Base-by-base conservation (phyloP, 75 land plant genomes). In the Sequoiadendron giganteum region DNA sequence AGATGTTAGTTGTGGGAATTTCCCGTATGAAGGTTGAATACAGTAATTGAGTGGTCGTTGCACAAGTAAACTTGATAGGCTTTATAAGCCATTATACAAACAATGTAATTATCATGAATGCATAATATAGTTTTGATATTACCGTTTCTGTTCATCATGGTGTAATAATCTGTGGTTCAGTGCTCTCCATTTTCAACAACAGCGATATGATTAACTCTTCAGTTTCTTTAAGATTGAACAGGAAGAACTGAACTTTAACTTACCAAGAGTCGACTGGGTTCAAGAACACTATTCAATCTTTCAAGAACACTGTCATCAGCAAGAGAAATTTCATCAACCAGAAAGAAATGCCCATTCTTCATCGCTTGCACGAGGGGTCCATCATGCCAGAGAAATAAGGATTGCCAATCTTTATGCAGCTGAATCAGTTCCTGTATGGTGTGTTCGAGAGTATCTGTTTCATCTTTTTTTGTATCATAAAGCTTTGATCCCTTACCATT, bases 221-320 rank as follows among this genome's bases (percentile, higher is more conserved):
- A 75, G 77, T 34, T 32, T 75, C 38, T 34, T 11, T 75, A 34
- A 34, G 38, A 75, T 75, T 75, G 0, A 14, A 75, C 34, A 34
- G 77, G 38, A 75, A 25, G 77, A 75, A 38, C 0, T 28, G 43
- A 45, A 82, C 84, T 42, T 30, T 15, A 75, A 85, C 95, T 81
- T 85, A 98, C 99, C 95, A 98, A 87, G 86, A 90, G 90, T 87
- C 96, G 93, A 89, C 97, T 97, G 16, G 96, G 95, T 86, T 98
- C 99, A 61, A 98, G 89, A 47, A 98, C 97, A 92, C 99, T 98
- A 87, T 98, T 98, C 85, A 97, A 88, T 84, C 99, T 91, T 89
- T 98, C 99, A 68, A 98, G 93, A 61, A 98, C 99, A 89, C 99
- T 98, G 72, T 98, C 99, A 91, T 98, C 99, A 90, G 99, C 99